Percentiles rank a stretch among this genome's conserved stretches.
These are phyloP conservation scores for Hyphodiscus hymeniophilus DNA, from an alignment of 495 filamentous ascomycete genomes.

Conservation along the genomic window DNA sequence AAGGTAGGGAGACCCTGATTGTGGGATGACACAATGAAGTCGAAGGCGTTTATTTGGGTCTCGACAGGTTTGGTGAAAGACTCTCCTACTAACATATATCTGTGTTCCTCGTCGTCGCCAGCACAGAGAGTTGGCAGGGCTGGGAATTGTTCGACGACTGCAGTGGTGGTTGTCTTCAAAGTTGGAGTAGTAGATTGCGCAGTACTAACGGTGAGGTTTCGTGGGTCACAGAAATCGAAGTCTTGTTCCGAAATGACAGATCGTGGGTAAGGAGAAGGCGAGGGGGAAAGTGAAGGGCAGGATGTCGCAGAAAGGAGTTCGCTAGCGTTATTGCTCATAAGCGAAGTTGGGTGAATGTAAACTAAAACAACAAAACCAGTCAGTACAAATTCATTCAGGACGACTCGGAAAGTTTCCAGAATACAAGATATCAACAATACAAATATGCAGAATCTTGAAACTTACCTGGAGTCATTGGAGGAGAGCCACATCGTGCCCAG, in stretches of 20 bases:
- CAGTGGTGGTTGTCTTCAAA: conserved; percentile 41
- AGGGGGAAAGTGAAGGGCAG: conserved; percentile 83
- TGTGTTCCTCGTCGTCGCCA: conserved; percentile 71
- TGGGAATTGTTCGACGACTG: conserved; percentile 44
- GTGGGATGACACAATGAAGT: conserved; percentile 42
- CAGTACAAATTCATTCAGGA: conserved; percentile 2
- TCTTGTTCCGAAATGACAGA: conserved; percentile 61
- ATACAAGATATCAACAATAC: background rate
- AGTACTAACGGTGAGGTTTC: conserved; percentile 75
- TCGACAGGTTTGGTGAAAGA: conserved; percentile 39
- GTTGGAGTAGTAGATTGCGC: conserved; percentile 34
- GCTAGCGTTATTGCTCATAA: conserved; percentile 53
- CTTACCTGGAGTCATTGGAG: conserved; percentile 92
- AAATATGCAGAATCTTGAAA: conserved; percentile 18
- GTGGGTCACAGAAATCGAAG: conserved; percentile 85
- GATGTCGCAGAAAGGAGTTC: conserved; percentile 62
- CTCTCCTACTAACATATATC: conserved; percentile 60
- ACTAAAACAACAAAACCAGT: conserved; percentile 39
- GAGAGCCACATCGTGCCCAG: conserved; percentile 68
- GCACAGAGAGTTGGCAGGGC: conserved; percentile 59
- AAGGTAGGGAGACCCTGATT: conserved; percentile 64
- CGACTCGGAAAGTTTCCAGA: no score
- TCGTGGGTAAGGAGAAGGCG: conserved; percentile 71
- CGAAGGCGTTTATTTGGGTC: conserved; percentile 38
- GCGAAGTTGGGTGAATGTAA: conserved; percentile 70